A percentile compares a stretch with the other conserved stretches of the same genome.
phyloP scores from a whole-genome alignment of 805 yeast genomes.

The Yamadazyma sp. region DNA sequence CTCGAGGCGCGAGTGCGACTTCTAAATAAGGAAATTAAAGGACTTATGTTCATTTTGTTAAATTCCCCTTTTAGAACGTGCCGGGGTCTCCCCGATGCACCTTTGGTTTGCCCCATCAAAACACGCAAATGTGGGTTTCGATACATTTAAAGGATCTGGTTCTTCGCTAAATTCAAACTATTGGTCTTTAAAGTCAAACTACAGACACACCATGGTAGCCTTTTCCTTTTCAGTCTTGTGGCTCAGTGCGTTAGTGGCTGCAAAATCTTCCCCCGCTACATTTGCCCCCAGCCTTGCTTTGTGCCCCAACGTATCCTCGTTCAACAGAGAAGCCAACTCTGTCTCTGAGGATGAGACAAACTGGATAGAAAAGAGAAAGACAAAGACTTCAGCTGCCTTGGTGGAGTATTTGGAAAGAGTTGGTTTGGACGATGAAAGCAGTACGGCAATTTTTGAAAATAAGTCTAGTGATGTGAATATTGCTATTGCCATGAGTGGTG shows the following conservation, averaged over 20 bases:
- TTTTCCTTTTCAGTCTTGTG: no score
- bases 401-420: conserved; percentile 22
- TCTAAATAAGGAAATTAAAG: not conserved
- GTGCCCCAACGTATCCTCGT: conserved; percentile 25
- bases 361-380: conserved; percentile 26
- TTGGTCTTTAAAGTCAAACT: no score
- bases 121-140: no score
- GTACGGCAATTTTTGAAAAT: conserved; percentile 21
- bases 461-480: conserved; percentile 20
- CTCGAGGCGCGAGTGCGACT: no score
- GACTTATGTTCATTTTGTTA: not conserved
- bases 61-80: not conserved
- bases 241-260: conserved; percentile 7
- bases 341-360: conserved; percentile 24
- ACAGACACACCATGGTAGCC: no score
- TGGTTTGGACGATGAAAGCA: conserved; percentile 17
- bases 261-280: conserved; percentile 22
- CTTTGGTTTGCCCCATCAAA: no score
- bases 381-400: conserved; percentile 25
- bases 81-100: conserved; percentile 1
- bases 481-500: conserved; percentile 42
- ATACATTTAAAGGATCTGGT: no score
- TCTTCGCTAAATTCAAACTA: no score
- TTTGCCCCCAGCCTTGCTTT: conserved; percentile 32
- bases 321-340: conserved; percentile 26